phyloP scores from a whole-genome alignment of 306 rosid genomes.

The Cercis canadensis region DNA sequence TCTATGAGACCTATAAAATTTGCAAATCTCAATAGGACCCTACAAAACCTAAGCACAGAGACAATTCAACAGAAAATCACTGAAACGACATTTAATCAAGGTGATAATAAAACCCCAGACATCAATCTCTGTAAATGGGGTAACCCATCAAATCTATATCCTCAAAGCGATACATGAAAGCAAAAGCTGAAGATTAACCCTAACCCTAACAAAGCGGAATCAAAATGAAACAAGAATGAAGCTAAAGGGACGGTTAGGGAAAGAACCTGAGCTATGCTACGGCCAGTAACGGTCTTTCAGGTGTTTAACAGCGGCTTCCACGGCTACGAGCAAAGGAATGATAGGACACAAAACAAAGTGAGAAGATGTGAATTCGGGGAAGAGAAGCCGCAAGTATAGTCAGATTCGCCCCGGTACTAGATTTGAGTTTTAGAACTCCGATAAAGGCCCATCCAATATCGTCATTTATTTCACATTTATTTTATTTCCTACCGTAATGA shows the following conservation, averaged over 20 bases:
- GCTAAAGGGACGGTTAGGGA: not conserved
- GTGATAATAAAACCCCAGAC: not conserved
- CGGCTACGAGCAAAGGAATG: not conserved
- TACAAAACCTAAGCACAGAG: not conserved
- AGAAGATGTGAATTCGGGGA: not conserved
- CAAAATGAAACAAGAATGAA: too few relatives aligned
- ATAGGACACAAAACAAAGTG: not conserved
- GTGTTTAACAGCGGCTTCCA: too few relatives aligned
- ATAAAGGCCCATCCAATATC: too few relatives aligned
- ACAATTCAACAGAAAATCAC: not conserved
- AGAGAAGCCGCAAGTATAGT: not conserved
- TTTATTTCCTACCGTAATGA: too few relatives aligned
- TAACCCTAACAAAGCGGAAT: too few relatives aligned
- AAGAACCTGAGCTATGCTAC: constrained; percentile 27
- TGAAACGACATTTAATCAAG: too few relatives aligned
- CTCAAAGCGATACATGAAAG: not conserved
- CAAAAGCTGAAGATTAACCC: constrained; percentile 7
- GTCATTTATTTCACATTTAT: too few relatives aligned
- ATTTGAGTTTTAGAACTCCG: not conserved
- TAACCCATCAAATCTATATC: not conserved
- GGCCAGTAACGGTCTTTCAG: not conserved
- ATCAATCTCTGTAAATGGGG: not conserved
- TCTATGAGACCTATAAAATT: not conserved
- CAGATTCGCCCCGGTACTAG: too few relatives aligned
- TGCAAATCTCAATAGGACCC: not conserved